Conservation (phyloP, 164 flowering plant genomes). For the Nymphaea thermarum region DNA sequence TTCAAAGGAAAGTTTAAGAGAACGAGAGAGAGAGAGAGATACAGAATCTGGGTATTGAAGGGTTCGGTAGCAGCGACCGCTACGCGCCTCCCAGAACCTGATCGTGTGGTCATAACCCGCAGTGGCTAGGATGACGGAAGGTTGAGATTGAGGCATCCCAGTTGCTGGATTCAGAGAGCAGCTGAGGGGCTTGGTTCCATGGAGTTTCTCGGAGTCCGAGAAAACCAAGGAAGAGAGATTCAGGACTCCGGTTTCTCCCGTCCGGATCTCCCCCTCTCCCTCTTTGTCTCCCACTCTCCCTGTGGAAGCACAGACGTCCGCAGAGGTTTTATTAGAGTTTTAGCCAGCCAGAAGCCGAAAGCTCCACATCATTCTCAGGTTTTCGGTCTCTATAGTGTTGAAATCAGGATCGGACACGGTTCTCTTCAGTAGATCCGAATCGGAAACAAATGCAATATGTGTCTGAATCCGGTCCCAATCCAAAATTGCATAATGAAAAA, state of each 20-base stretch:
- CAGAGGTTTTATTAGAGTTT: too few species aligned
- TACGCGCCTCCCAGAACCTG: slow-evolving; percentile 92
- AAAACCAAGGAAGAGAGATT: background rate
- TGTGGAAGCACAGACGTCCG: background rate
- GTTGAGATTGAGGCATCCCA: slow-evolving; percentile 62
- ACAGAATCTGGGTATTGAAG: slow-evolving; percentile 95
- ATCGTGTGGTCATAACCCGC: slow-evolving; percentile 97
- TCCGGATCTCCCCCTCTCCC: background rate
- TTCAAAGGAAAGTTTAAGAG: background rate
- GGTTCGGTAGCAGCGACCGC: slow-evolving; percentile 88
- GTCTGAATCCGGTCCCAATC: too few species aligned
- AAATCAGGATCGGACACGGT: too few species aligned
- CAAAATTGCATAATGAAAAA: too few species aligned
- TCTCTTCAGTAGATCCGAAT: too few species aligned
- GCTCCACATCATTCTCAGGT: too few species aligned
- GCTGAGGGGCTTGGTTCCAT: background rate
- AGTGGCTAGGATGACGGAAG: slow-evolving; percentile 83
- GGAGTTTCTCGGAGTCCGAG: background rate
- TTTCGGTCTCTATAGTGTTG: too few species aligned
- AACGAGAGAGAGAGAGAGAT: background rate
- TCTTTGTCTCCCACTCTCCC: background rate
- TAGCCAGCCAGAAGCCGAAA: too few species aligned
- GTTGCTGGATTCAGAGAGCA: background rate
- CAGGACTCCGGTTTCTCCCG: background rate
- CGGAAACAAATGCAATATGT: too few species aligned